Evolutionary conservation across 1,139 yeast species (phyloP).

Genomic region (Geotrichum reessii): DNA sequence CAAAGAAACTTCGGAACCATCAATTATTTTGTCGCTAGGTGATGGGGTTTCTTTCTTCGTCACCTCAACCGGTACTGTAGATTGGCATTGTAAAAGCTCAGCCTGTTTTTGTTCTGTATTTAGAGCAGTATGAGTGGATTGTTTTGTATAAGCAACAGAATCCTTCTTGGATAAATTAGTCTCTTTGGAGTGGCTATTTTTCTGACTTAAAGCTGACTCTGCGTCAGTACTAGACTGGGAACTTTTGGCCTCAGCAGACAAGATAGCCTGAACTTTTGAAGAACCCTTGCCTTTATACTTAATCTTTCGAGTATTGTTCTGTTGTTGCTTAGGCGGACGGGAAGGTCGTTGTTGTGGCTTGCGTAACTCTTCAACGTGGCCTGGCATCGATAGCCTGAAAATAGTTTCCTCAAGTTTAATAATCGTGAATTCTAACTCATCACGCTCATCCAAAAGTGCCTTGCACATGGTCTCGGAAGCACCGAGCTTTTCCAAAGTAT

Average conservation of each 20-base stretch:
- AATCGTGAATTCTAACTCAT: conserved; percentile 11
- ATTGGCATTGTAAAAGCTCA: too few relatives aligned
- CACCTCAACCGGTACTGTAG: too few relatives aligned
- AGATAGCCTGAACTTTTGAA: not conserved
- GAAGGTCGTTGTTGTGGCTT: not conserved
- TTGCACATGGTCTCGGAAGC: conserved; percentile 2
- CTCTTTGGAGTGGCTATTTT: not conserved
- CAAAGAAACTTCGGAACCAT: not conserved
- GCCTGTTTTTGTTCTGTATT: not conserved
- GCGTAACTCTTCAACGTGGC: not conserved
- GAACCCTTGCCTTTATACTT: not conserved
- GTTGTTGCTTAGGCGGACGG: not conserved
- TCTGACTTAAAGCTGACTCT: not conserved
- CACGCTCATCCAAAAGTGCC: conserved; percentile 5
- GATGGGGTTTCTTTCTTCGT: too few relatives aligned
- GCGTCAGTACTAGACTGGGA: not conserved
- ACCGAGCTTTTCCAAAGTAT: not conserved
- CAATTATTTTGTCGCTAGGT: not conserved
- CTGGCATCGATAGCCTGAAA: not conserved
- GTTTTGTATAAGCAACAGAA: not conserved
- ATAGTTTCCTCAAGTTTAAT: conserved; percentile 9
- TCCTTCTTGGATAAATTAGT: not conserved
- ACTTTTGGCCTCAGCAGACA: not conserved
- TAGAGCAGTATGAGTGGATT: not conserved
- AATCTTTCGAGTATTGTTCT: not conserved